These are phyloP conservation scores for Pichia sp. DNA, from an alignment of 1,139 yeast species.

Conservation along the genomic window DNA sequence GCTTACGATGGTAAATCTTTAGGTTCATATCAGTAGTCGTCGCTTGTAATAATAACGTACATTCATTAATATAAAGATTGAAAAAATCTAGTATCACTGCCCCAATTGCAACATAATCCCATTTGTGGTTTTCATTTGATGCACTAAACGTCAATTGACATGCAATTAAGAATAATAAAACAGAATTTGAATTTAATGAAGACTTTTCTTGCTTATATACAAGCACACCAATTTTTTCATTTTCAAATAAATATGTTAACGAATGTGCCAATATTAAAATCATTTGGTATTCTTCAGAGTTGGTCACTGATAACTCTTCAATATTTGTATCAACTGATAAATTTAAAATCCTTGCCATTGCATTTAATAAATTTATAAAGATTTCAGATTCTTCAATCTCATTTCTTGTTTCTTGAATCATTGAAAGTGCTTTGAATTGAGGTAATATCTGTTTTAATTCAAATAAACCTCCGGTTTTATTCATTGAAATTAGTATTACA, in stretches of 20 bases:
- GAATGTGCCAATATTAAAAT: constrained; percentile 5
- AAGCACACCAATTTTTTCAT: constrained; percentile 9
- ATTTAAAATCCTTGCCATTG: constrained; percentile 2
- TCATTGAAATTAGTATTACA: constrained; percentile 6
- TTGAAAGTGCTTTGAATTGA: constrained; percentile 7
- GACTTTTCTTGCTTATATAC: constrained; percentile 5
- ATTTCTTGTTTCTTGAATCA: not conserved
- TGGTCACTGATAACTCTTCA: not conserved
- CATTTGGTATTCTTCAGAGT: constrained; percentile 1
- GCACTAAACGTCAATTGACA: constrained; percentile 9
- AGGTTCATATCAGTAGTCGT: constrained; percentile 12
- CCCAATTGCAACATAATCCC: constrained; percentile 11
- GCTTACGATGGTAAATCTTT: constrained; percentile 15
- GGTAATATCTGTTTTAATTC: constrained; percentile 11
- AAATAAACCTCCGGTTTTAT: constrained; percentile 13
- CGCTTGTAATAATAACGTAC: constrained; percentile 11
- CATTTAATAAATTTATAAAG: constrained; percentile 3
- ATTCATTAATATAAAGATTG: constrained; percentile 21
- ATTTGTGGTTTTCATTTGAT: not conserved
- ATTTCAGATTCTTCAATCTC: constrained; percentile 1
- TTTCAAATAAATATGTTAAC: constrained; percentile 2
- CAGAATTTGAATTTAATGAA: not conserved
- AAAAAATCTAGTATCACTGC: constrained; percentile 32
- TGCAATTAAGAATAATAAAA: constrained; percentile 4
- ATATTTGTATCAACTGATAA: constrained; percentile 3